phyloP scores from a whole-genome alignment of 495 filamentous ascomycete genomes.

The Aspergillus ellipticus region DNA sequence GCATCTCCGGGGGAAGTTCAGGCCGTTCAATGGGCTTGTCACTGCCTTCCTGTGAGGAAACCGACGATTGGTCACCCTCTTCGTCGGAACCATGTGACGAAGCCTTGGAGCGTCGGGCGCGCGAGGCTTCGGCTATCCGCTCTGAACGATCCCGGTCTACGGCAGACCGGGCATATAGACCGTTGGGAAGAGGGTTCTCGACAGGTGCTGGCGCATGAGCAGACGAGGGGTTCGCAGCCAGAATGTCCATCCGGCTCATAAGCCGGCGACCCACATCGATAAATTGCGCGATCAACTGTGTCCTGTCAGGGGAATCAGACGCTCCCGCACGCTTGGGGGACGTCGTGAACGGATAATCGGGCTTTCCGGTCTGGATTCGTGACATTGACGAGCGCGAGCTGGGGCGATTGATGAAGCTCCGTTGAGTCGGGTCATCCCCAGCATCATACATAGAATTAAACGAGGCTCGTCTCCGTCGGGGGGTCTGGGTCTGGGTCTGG shows the following conservation, averaged over 20 bases:
- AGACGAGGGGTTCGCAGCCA: conserved; percentile 21
- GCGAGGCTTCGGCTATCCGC: conserved; percentile 25
- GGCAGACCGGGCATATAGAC: conserved; percentile 29
- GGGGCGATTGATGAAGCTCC: conserved; percentile 34
- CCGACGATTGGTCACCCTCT: conserved; percentile 24
- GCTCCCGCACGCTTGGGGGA: conserved; percentile 25
- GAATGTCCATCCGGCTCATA: conserved; percentile 32
- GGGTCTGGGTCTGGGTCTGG: conserved; percentile 26
- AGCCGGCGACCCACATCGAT: conserved; percentile 41
- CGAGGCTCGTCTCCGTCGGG: conserved; percentile 49
- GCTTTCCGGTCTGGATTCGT: conserved; percentile 38
- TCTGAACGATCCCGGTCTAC: conserved; percentile 37
- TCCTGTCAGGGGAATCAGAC: conserved; percentile 38
- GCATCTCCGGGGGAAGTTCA: conserved; percentile 33
- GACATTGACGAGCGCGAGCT: conserved; percentile 50
- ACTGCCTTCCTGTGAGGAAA: conserved; percentile 21
- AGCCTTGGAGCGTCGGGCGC: conserved; percentile 3
- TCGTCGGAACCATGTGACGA: conserved; percentile 8
- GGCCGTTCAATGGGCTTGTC: conserved; percentile 28
- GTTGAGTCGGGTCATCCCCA: conserved; percentile 44
- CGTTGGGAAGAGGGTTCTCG: conserved; percentile 22
- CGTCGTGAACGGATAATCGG: conserved; percentile 24
- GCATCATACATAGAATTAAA: conserved; percentile 56
- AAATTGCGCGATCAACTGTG: conserved; percentile 43
- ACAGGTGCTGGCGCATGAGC: conserved; percentile 4